These are phyloP conservation scores for Suillus discolor DNA, from an alignment of 768 basidiomycete genomes.

Conservation along the genomic window DNA sequence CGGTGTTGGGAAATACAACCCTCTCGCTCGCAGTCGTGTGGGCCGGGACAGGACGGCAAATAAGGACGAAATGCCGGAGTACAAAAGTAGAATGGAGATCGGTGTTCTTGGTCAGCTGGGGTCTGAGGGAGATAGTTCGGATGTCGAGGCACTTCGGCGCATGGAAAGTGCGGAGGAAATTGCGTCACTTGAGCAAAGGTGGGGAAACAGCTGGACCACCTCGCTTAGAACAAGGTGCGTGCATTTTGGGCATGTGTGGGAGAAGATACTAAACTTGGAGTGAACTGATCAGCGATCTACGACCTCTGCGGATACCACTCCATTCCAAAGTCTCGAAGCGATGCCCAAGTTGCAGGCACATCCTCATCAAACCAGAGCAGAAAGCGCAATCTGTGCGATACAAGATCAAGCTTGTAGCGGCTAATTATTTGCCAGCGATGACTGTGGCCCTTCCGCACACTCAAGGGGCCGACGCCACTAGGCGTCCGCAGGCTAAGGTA, in stretches of 20 bases:
- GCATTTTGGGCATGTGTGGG: background rate
- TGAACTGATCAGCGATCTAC: conserved; percentile 60
- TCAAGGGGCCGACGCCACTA: conserved; percentile 36
- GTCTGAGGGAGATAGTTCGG: conserved; percentile 63
- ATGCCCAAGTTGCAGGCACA: conserved; percentile 92
- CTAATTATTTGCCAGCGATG: conserved; percentile 91
- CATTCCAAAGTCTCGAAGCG: conserved; percentile 95
- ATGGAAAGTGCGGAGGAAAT: conserved; percentile 65
- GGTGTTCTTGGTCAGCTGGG: conserved; percentile 54
- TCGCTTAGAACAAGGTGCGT: conserved; percentile 65
- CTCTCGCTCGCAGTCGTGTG: conserved; percentile 48
- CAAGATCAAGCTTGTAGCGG: conserved; percentile 97
- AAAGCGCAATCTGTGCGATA: conserved; percentile 93
- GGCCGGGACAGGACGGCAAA: conserved; percentile 66
- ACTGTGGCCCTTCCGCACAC: conserved; percentile 68
- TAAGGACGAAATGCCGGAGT: conserved; percentile 78
- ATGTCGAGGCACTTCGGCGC: conserved; percentile 70
- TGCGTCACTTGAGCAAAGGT: conserved; percentile 75
- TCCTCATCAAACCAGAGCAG: conserved; percentile 97
- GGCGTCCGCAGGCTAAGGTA: conserved; percentile 40
- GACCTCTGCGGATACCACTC: conserved; percentile 88
- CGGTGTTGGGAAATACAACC: conserved; percentile 78
- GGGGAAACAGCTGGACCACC: conserved; percentile 78
- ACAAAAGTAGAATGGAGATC: conserved; percentile 71
- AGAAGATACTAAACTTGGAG: conserved; percentile 1